Conservation (phyloP, 441 rosid species). For the Bocquillonia castaneifolia region DNA sequence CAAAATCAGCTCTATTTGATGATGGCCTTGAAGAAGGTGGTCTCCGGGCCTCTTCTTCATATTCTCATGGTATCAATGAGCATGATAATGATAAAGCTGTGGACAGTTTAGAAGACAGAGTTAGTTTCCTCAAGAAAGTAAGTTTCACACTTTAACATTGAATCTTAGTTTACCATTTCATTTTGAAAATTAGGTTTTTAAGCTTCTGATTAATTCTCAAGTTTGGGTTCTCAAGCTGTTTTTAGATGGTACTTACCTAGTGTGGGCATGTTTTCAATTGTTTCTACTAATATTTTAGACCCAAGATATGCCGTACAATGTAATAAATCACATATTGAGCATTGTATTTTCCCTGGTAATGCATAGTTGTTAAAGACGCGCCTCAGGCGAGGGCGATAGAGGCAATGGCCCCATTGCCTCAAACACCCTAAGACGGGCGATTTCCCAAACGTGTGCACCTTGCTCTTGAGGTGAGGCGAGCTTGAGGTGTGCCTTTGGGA, state of each 20-base stretch:
- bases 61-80: slow-evolving; percentile 47
- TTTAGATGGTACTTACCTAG: background rate
- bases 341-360: background rate
- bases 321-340: background rate
- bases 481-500: no score
- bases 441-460: no score
- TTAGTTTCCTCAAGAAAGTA: slow-evolving; percentile 67
- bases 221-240: background rate
- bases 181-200: background rate
- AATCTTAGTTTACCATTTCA: slow-evolving; percentile 12
- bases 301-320: background rate
- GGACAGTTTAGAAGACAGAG: slow-evolving; percentile 63
- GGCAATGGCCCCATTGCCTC: no score
- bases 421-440: no score
- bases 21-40: slow-evolving; percentile 84
- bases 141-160: slow-evolving; percentile 20
- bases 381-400: no score
- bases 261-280: background rate
- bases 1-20: slow-evolving; percentile 59
- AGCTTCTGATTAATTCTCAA: background rate
- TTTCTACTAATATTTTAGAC: background rate
- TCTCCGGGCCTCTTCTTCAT: slow-evolving; percentile 53
- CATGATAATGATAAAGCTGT: slow-evolving; percentile 69
- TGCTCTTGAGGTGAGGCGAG: no score
- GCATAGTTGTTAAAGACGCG: no score